Percentiles rank a stretch among this genome's conserved stretches.
Conservation (phyloP, 1,139 yeast species). For the Saccharomycopsis phalli region DNA sequence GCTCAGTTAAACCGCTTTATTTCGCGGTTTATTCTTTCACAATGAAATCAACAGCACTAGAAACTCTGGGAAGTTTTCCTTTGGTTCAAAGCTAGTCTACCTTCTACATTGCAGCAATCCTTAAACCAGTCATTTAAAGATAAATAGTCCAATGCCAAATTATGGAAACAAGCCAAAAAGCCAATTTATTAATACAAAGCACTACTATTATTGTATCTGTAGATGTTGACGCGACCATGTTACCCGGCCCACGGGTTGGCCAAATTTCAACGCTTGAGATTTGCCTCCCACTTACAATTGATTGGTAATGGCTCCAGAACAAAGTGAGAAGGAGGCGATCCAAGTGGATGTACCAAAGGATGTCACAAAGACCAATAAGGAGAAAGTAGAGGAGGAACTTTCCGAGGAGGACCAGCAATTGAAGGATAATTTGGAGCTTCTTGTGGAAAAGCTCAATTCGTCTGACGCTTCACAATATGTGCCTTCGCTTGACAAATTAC, state of each 20-base stretch:
- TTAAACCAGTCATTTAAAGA: too few species aligned
- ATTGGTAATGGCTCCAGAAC: background rate
- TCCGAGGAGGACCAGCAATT: constrained; percentile 90
- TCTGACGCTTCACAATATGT: constrained; percentile 43
- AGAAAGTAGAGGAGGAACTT: constrained; percentile 61
- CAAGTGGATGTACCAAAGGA: background rate
- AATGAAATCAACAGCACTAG: too few species aligned
- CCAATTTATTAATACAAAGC: too few species aligned
- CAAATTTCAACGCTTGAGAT: background rate
- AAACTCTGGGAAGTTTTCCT: too few species aligned
- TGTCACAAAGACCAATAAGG: constrained; percentile 26
- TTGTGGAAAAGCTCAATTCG: constrained; percentile 68
- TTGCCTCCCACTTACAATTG: constrained; percentile 1
- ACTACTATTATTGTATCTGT: too few species aligned
- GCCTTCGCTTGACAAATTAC: constrained; percentile 57
- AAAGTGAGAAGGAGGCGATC: background rate
- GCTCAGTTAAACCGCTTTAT: too few species aligned
- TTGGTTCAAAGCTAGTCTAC: too few species aligned
- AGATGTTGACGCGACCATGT: too few species aligned
- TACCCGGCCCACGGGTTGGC: background rate
- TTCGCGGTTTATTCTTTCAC: too few species aligned
- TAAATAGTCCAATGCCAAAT: too few species aligned
- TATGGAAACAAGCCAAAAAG: too few species aligned
- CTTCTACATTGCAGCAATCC: too few species aligned
- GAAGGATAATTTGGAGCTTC: constrained; percentile 76